Evolutionary conservation across 768 basidiomycete genomes (phyloP).

Genomic region (Boletellus emodensis): DNA sequence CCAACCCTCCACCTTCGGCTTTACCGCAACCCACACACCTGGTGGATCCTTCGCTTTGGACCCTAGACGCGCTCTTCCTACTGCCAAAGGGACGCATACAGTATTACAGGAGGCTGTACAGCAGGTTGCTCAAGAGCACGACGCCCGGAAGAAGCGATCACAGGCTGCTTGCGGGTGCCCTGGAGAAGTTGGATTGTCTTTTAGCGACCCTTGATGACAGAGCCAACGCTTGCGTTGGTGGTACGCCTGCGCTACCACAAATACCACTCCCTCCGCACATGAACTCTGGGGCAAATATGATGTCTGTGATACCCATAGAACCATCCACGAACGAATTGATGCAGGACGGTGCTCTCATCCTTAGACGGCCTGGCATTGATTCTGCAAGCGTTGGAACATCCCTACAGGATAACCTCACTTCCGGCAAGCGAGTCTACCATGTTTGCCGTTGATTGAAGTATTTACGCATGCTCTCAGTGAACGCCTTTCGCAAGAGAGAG

Average conservation of each 20-base stretch:
- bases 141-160: slow-evolving; percentile 86
- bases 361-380: slow-evolving; percentile 21
- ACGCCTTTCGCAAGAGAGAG: slow-evolving; percentile 57
- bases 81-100: slow-evolving; percentile 80
- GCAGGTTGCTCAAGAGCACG: slow-evolving; percentile 79
- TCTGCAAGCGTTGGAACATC: slow-evolving; percentile 50
- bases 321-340: not conserved
- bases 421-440: slow-evolving; percentile 48
- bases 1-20: slow-evolving; percentile 55
- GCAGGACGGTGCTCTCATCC: slow-evolving; percentile 9
- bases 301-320: not conserved
- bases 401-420: slow-evolving; percentile 47
- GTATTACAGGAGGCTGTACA: slow-evolving; percentile 92
- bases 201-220: slow-evolving; percentile 63
- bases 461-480: slow-evolving; percentile 38
- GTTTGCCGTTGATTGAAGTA: not conserved
- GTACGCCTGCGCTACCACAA: not conserved
- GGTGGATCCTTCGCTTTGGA: slow-evolving; percentile 55
- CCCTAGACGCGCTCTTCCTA: slow-evolving; percentile 82
- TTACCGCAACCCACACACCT: slow-evolving; percentile 32
- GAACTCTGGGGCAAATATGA: not conserved
- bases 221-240: slow-evolving; percentile 35
- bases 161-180: slow-evolving; percentile 69
- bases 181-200: slow-evolving; percentile 77
- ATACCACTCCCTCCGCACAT: not conserved